Evolutionary conservation across 2,329 filamentous ascomycete species (phyloP).

Genomic region (Alternaria panax): DNA sequence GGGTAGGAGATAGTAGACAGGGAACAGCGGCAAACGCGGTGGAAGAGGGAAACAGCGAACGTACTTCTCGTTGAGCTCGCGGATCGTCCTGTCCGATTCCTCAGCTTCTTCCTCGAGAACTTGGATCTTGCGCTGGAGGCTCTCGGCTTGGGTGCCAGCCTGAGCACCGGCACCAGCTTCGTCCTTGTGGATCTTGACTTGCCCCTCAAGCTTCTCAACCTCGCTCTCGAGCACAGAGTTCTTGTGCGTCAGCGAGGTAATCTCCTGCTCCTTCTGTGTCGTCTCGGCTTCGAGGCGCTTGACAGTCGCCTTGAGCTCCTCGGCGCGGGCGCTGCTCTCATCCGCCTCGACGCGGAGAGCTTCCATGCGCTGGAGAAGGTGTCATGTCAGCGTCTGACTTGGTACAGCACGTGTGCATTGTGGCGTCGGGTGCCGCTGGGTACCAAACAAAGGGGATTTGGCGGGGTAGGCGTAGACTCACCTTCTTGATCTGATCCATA

Average conservation of each 20-base stretch:
- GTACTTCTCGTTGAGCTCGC: slow-evolving; percentile 98
- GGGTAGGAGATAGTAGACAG: not conserved
- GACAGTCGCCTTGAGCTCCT: slow-evolving; percentile 86
- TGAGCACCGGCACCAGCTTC: slow-evolving; percentile 80
- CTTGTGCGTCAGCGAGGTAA: slow-evolving; percentile 94
- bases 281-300: slow-evolving; percentile 95
- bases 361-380: slow-evolving; percentile 80
- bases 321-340: slow-evolving; percentile 78
- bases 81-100: slow-evolving; percentile 92
- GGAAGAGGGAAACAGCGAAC: slow-evolving; percentile 49
- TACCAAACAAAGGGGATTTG: slow-evolving; percentile 33
- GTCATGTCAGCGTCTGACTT: slow-evolving; percentile 30
- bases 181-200: slow-evolving; percentile 87
- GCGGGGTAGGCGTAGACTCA: slow-evolving; percentile 61
- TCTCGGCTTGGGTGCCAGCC: slow-evolving; percentile 89
- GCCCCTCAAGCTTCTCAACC: slow-evolving; percentile 88
- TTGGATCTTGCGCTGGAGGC: slow-evolving; percentile 89
- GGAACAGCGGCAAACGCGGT: not conserved
- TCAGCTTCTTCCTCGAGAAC: slow-evolving; percentile 98
- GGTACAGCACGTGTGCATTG: slow-evolving; percentile 10
- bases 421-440: slow-evolving; percentile 16
- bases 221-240: slow-evolving; percentile 89
- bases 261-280: slow-evolving; percentile 95
- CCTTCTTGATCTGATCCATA: slow-evolving; percentile 93
- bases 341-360: slow-evolving; percentile 93